phyloP scores from a whole-genome alignment of 2,329 filamentous ascomycete genomes.

The Sordariomycetes sp. region DNA sequence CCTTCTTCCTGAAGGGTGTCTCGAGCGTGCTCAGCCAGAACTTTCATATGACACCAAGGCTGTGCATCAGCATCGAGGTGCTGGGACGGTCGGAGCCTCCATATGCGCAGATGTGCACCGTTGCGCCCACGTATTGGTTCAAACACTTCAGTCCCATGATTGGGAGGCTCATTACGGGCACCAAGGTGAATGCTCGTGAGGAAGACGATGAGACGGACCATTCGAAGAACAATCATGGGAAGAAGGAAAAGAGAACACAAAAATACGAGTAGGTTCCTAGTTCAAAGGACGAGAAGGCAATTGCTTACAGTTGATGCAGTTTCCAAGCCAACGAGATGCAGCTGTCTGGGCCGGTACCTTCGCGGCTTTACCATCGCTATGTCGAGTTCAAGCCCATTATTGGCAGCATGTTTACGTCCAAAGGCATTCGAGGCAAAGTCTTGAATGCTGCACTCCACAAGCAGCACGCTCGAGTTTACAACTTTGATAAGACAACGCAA shows the following conservation, averaged over 20 bases:
- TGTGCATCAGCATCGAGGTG: constrained; percentile 69
- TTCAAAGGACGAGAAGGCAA: no score
- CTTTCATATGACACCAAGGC: constrained; percentile 57
- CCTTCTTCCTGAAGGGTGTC: constrained; percentile 65
- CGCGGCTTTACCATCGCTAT: constrained; percentile 77
- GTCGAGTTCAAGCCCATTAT: constrained; percentile 91
- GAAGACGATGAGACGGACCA: constrained; percentile 8
- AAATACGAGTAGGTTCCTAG: constrained; percentile 67
- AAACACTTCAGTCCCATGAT: constrained; percentile 87
- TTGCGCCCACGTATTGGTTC: constrained; percentile 67
- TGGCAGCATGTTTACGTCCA: constrained; percentile 74
- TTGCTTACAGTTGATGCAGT: constrained; percentile 31
- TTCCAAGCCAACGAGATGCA: constrained; percentile 94
- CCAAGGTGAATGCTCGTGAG: constrained; percentile 56
- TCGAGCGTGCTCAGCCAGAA: constrained; percentile 52
- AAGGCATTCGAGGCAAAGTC: constrained; percentile 68
- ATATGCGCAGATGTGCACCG: constrained; percentile 65
- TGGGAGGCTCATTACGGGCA: constrained; percentile 62
- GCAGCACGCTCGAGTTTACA: constrained; percentile 83
- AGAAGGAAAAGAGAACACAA: constrained; percentile 41
- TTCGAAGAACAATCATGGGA: constrained; percentile 10
- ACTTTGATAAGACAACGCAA: constrained; percentile 69
- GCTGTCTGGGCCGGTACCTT: constrained; percentile 71
- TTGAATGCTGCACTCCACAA: constrained; percentile 82
- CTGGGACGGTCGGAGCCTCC: constrained; percentile 65